Conservation (phyloP, 306 rosid genomes). For the Casuarina cunninghamiana region DNA sequence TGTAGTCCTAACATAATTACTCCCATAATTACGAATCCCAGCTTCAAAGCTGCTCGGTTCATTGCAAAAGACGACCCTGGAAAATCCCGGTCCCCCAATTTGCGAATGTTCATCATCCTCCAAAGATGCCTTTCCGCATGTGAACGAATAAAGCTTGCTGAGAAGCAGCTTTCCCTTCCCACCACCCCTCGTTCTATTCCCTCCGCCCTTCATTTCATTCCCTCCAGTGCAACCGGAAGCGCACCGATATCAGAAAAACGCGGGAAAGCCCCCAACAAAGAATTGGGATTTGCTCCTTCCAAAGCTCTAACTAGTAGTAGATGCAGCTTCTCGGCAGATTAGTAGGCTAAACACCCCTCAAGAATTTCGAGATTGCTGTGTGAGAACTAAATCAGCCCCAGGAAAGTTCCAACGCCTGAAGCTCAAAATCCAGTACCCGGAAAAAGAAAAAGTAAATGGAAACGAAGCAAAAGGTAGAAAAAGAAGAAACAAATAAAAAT, state of each 20-base stretch:
- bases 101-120: conserved; percentile 63
- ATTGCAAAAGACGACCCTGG: conserved; percentile 74
- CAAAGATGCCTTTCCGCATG: conserved; percentile 61
- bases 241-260: conserved; percentile 15
- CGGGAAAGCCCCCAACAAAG: conserved; percentile 15
- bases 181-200: conserved; percentile 52
- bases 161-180: conserved; percentile 55
- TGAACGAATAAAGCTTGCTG: conserved; percentile 85
- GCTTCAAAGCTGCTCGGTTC: conserved; percentile 61
- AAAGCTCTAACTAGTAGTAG: conserved; percentile 9
- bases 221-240: neutral
- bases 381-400: conserved; percentile 21
- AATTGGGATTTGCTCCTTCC: neutral
- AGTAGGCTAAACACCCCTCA: neutral
- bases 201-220: conserved; percentile 51
- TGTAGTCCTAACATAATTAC: conserved; percentile 74
- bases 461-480: conserved; percentile 7
- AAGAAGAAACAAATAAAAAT: neutral
- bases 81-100: conserved; percentile 78
- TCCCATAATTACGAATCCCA: conserved; percentile 50
- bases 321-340: conserved; percentile 1
- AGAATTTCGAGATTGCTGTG: neutral
- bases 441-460: conserved; percentile 2
- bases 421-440: conserved; percentile 30
- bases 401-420: conserved; percentile 18